Evolutionary conservation across 345 rosid genomes (phyloP).

Genomic region (Salix caprea): DNA sequence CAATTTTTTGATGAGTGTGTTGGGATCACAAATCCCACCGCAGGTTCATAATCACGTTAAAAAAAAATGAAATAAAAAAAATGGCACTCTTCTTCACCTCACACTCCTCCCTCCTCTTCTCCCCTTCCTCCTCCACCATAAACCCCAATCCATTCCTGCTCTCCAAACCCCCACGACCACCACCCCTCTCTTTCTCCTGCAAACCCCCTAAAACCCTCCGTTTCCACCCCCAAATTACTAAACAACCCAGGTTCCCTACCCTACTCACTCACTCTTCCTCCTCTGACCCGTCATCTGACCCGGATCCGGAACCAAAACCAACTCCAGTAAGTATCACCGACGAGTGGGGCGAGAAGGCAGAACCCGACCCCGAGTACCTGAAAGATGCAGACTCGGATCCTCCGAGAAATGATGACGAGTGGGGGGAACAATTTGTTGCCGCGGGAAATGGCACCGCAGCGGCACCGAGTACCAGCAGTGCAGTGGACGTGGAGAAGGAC

Average conservation of each 20-base stretch:
- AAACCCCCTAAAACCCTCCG: conserved; percentile 12
- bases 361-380: conserved; percentile 31
- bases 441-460: conserved; percentile 42
- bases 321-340: conserved; percentile 36
- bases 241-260: conserved; percentile 6
- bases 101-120: conserved; percentile 18
- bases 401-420: conserved; percentile 75
- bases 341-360: conserved; percentile 83
- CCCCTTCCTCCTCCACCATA: neutral
- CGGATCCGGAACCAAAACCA: conserved; percentile 5
- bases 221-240: neutral
- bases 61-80: neutral
- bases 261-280: conserved; percentile 13
- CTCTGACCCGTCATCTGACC: neutral
- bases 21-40: neutral
- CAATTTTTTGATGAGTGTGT: neutral
- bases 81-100: conserved; percentile 43
- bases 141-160: neutral
- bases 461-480: neutral
- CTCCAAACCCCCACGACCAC: neutral
- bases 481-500: conserved; percentile 13
- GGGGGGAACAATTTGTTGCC: conserved; percentile 44
- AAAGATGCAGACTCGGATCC: conserved; percentile 65
- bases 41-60: neutral
- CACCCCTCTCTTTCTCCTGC: conserved; percentile 6